A percentile compares a stretch with the other conserved stretches of the same genome.
Conservation (phyloP, 2,329 filamentous ascomycete genomes). For the Penicillium sp. region DNA sequence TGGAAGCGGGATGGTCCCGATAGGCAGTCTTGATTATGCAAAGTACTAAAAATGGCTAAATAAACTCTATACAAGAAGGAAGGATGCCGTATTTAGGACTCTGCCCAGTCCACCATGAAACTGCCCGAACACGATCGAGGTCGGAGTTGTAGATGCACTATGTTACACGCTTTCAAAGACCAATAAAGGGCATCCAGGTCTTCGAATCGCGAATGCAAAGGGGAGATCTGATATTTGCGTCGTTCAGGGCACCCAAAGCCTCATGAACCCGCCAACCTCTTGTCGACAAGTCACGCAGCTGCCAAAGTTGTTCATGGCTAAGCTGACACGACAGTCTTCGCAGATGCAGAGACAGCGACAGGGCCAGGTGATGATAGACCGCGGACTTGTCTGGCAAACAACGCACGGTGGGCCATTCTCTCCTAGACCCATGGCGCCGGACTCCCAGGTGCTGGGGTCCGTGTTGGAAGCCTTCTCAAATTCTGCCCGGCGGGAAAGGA, state of each 20-base stretch:
- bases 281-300: conserved; percentile 93
- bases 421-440: conserved; percentile 71
- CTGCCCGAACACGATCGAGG: neutral
- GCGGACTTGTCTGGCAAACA: conserved; percentile 81
- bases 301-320: conserved; percentile 96
- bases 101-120: neutral
- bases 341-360: conserved; percentile 92
- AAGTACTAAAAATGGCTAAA: conserved; percentile 3
- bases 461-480: conserved; percentile 26
- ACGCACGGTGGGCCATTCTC: conserved; percentile 81
- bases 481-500: conserved; percentile 50
- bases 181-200: neutral
- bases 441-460: conserved; percentile 56
- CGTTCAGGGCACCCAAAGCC: conserved; percentile 73
- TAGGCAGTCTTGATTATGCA: conserved; percentile 7
- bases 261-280: conserved; percentile 83
- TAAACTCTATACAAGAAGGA: conserved; percentile 7
- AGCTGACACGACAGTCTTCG: conserved; percentile 87
- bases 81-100: neutral
- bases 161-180: conserved; percentile 13
- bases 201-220: neutral
- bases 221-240: neutral
- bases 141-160: conserved; percentile 11
- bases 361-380: conserved; percentile 92
- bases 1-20: neutral